Base-by-base conservation (phyloP, 352 stramenopile species). In the Phytophthora cajani region DNA sequence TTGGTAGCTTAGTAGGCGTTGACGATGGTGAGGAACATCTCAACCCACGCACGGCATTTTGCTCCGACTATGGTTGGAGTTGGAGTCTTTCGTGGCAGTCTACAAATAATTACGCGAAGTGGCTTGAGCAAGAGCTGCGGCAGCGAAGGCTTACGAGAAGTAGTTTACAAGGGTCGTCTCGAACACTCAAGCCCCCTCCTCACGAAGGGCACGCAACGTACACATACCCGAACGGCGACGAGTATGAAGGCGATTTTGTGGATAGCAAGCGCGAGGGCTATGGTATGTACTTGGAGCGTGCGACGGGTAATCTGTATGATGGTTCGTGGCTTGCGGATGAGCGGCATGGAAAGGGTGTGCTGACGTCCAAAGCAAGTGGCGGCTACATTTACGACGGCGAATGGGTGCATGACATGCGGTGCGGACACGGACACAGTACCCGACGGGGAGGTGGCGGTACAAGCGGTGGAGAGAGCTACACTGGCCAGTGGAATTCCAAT, bases 341-440 rank as follows among this genome's bases (percentile, higher is more conserved):
- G 38, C 83, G 90, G 2, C 87, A 96, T 56, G 90, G 88, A 5
- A 81, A 84, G 30, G 90, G 90, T 5, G 72, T 93, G 2, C 63
- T 97, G 5, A 95, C 77, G 42, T 81, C 81, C 2, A 85, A 78
- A 74, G 40, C 62, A 27, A 82, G 80, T 56, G 70, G 70, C 5
- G 77, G 85, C 21, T 82, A 92, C 44, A 85, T 92, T 58, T 97
- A 96, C 59, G 83, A 93, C 38, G 90, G 90, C 7, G 81, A 92
- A 54, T 97, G 90, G 90, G 27, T 72, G 9, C 33, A 88, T 52
- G 83, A 97, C 40, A 80, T 92, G 65, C 80, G 88, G 7, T 87
- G 78, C 23, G 90, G 90, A 2, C 75, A 78, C 2, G 90, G 90
- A 11, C 79, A 94, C 40, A 95, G 86, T 60, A 82, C 86, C 23